Evolutionary conservation across 805 yeast genomes (phyloP).

Genomic region (Ogataea pilisensis): DNA sequence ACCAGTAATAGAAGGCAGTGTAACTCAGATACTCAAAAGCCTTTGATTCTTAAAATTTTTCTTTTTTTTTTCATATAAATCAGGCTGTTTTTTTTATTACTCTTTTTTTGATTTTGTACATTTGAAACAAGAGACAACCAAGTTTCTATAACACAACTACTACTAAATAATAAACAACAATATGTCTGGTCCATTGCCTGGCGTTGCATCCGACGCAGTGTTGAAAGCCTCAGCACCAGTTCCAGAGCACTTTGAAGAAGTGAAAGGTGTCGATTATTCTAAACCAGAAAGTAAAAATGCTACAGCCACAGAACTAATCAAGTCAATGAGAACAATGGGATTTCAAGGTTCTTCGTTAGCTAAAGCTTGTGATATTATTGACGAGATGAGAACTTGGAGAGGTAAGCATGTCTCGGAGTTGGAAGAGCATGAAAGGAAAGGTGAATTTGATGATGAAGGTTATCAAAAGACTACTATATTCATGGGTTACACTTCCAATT

Average conservation of each 20-base stretch:
- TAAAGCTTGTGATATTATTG: conserved; percentile 86
- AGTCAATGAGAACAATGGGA: conserved; percentile 91
- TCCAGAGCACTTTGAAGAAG: conserved; percentile 73
- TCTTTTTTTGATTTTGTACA: no score
- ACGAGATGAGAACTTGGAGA: conserved; percentile 91
- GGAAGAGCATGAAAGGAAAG: conserved; percentile 66
- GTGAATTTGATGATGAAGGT: conserved; percentile 74
- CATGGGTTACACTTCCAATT: conserved; percentile 93
- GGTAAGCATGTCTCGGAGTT: conserved; percentile 70
- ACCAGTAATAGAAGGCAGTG: no score
- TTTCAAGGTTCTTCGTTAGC: conserved; percentile 90
- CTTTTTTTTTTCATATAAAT: no score
- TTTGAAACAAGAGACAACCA: not conserved
- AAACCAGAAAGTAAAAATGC: conserved; percentile 70
- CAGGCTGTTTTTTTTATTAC: no score
- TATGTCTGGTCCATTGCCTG: conserved; percentile 44
- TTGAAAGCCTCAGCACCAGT: conserved; percentile 81
- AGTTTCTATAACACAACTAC: not conserved
- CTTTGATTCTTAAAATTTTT: no score
- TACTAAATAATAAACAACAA: not conserved
- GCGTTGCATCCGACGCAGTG: conserved; percentile 85
- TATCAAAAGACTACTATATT: conserved; percentile 85
- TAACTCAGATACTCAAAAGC: no score
- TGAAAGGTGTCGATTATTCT: conserved; percentile 87
- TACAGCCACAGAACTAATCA: conserved; percentile 73